These are phyloP conservation scores for Pythium chondricola DNA, from an alignment of 352 stramenopile genomes.

Conservation along the genomic window DNA sequence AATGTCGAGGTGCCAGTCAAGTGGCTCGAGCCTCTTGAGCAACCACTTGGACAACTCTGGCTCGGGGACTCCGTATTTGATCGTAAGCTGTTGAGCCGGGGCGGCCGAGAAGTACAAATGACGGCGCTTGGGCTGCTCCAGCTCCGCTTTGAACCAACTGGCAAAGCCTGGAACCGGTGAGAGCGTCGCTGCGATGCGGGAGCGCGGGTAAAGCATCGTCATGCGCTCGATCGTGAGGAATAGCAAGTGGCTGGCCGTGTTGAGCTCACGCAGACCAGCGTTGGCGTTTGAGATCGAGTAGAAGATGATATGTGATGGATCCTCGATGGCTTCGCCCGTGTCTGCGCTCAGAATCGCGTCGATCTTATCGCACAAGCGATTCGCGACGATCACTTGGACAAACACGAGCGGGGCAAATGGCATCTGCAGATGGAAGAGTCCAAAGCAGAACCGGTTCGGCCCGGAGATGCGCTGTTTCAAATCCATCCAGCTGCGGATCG, in stretches of 20 bases:
- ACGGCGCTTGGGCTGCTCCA: slow-evolving; percentile 24
- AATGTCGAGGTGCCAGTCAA: slow-evolving; percentile 41
- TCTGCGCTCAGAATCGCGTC: slow-evolving; percentile 56
- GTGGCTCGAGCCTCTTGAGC: slow-evolving; percentile 40
- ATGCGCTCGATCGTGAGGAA: slow-evolving; percentile 82
- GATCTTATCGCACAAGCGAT: slow-evolving; percentile 61
- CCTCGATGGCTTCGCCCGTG: slow-evolving; percentile 24
- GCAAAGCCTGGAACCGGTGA: slow-evolving; percentile 75
- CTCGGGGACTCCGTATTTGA: slow-evolving; percentile 57
- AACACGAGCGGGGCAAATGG: slow-evolving; percentile 64
- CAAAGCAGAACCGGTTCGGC: slow-evolving; percentile 69
- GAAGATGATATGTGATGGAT: slow-evolving; percentile 77
- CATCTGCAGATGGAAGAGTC: slow-evolving; percentile 83
- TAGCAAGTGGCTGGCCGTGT: slow-evolving; percentile 75
- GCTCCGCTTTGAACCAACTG: slow-evolving; percentile 51
- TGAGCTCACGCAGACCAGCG: slow-evolving; percentile 65
- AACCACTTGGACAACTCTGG: slow-evolving; percentile 63
- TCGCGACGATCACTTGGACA: slow-evolving; percentile 65
- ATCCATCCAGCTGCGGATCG: slow-evolving; percentile 61
- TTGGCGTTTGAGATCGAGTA: slow-evolving; percentile 84
- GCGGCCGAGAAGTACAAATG: slow-evolving; percentile 44
- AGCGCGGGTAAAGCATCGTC: slow-evolving; percentile 53
- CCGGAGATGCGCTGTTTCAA: slow-evolving; percentile 53
- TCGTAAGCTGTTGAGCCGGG: slow-evolving; percentile 39
- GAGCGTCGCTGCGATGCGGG: slow-evolving; percentile 61